Conservation (phyloP, 1,284 basidiomycete species). For the Ganoderma lingzhi region DNA sequence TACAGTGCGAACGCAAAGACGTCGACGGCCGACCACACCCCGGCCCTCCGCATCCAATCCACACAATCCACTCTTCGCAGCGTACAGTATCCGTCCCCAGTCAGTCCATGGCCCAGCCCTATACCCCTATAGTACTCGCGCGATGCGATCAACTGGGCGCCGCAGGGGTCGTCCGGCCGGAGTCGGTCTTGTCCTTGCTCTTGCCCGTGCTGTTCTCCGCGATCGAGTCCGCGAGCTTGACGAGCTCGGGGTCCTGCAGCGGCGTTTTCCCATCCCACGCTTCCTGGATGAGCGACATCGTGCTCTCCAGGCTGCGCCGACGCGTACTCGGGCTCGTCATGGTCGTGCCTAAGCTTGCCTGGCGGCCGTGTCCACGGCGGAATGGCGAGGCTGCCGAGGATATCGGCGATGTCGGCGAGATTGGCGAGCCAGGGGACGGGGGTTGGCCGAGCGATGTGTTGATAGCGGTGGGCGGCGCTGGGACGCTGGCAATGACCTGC, state of each 20-base stretch:
- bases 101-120: not conserved
- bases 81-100: not conserved
- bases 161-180: slow-evolving; percentile 30
- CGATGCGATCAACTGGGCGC: slow-evolving; percentile 22
- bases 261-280: slow-evolving; percentile 65
- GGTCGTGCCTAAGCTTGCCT: slow-evolving; percentile 94
- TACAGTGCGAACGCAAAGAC: slow-evolving; percentile 34
- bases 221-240: slow-evolving; percentile 46
- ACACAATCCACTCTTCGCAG: no score
- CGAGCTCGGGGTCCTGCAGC: slow-evolving; percentile 42
- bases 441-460: slow-evolving; percentile 31
- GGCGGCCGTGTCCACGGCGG: slow-evolving; percentile 84
- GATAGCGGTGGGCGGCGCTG: slow-evolving; percentile 9
- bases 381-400: slow-evolving; percentile 50
- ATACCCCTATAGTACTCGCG: not conserved
- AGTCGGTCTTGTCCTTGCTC: slow-evolving; percentile 19
- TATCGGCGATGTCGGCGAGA: slow-evolving; percentile 45
- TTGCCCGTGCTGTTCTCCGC: slow-evolving; percentile 39
- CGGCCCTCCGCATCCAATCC: not conserved
- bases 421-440: slow-evolving; percentile 40
- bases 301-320: slow-evolving; percentile 93
- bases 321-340: slow-evolving; percentile 95
- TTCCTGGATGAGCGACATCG: slow-evolving; percentile 94
- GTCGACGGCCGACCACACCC: slow-evolving; percentile 9
- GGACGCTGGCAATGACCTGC: slow-evolving; percentile 52